phyloP scores from a whole-genome alignment of 768 basidiomycete genomes.

The Termitomyces sp. region DNA sequence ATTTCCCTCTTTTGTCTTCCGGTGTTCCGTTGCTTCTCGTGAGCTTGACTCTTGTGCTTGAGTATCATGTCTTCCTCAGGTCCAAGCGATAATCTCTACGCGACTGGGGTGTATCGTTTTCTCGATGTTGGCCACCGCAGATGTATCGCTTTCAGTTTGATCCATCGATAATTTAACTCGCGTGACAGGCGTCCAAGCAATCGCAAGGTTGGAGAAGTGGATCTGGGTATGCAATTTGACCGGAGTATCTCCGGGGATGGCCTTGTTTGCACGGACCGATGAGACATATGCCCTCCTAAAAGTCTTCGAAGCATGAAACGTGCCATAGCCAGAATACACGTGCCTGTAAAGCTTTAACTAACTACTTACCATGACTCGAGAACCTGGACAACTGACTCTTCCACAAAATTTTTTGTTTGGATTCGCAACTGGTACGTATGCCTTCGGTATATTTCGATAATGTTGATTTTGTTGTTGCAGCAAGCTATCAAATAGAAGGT shows the following conservation, averaged over 20 bases:
- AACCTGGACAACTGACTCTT: conserved; percentile 6
- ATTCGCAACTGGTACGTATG: conserved; percentile 24
- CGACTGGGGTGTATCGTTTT: too few relatives aligned
- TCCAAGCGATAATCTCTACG: too few relatives aligned
- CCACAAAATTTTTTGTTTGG: conserved; percentile 29
- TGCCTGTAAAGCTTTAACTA: neutral
- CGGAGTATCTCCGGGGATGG: neutral
- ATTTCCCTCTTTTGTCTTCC: neutral
- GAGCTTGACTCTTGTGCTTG: neutral
- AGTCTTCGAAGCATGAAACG: neutral
- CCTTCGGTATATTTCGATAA: neutral
- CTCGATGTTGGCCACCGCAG: too few relatives aligned
- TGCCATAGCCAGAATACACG: neutral
- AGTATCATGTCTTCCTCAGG: neutral
- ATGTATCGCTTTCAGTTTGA: neutral
- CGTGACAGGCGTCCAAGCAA: too few relatives aligned
- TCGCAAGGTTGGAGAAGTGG: neutral
- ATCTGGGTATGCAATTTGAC: neutral
- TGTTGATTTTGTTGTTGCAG: conserved; percentile 21
- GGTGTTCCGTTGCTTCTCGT: neutral
- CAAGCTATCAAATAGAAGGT: conserved; percentile 73
- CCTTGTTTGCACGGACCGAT: neutral
- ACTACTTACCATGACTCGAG: neutral
- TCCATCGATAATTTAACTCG: neutral
- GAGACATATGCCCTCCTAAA: neutral